Evolutionary conservation across 441 rosid genomes (phyloP).

Genomic region (Eutrema salsugineum): DNA sequence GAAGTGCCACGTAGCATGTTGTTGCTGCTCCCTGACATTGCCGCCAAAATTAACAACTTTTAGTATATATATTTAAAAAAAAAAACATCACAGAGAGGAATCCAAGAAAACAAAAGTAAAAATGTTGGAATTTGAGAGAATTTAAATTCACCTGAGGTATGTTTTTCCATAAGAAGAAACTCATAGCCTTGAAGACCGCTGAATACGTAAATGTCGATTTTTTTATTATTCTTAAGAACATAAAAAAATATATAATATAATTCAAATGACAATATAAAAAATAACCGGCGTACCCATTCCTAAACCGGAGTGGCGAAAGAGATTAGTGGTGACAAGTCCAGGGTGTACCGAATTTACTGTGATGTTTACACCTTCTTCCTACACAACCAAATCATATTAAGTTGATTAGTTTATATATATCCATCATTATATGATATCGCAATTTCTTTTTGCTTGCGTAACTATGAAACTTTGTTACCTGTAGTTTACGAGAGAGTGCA

Average conservation of each 20-base stretch:
- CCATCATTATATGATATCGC: neutral
- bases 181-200: slow-evolving; percentile 55
- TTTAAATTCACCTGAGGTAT: slow-evolving; percentile 66
- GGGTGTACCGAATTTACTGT: slow-evolving; percentile 89
- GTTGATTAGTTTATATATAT: neutral
- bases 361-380: slow-evolving; percentile 80
- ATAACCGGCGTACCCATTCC: slow-evolving; percentile 21
- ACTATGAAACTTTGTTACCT: slow-evolving; percentile 38
- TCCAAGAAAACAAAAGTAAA: neutral
- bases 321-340: slow-evolving; percentile 82
- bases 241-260: neutral
- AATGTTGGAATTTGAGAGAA: neutral
- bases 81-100: neutral
- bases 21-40: slow-evolving; percentile 79
- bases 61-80: too few species aligned
- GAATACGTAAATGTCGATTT: slow-evolving; percentile 7
- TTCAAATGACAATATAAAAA: neutral
- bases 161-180: slow-evolving; percentile 70
- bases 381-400: neutral
- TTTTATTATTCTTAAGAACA: too few species aligned
- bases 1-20: slow-evolving; percentile 82
- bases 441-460: neutral
- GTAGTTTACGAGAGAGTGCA: slow-evolving; percentile 74
- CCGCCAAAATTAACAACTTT: neutral
- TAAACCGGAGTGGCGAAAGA: slow-evolving; percentile 51